These are phyloP conservation scores for Penicillium sp. DNA, from an alignment of 2,329 filamentous ascomycete genomes.

Conservation along the genomic window DNA sequence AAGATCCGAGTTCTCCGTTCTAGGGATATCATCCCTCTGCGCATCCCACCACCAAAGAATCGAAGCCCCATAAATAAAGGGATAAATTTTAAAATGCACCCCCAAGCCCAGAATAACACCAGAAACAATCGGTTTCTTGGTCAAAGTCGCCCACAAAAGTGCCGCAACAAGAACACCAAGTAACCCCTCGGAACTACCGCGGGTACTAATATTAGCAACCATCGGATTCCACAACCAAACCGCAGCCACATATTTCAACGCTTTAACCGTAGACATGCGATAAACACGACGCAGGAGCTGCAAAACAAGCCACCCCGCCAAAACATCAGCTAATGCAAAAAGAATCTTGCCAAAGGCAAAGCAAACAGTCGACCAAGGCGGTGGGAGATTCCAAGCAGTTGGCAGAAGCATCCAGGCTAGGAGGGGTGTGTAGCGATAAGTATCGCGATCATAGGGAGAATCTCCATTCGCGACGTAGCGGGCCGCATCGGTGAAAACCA, in stretches of 20 bases:
- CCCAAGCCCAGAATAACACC: constrained; percentile 77
- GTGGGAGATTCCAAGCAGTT: constrained; percentile 61
- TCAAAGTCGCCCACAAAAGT: constrained; percentile 79
- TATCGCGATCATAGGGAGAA: constrained; percentile 86
- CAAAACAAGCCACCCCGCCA: constrained; percentile 80
- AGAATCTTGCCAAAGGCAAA: constrained; percentile 84
- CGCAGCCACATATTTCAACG: constrained; percentile 72
- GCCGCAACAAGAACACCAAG: constrained; percentile 82
- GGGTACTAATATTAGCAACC: constrained; percentile 95
- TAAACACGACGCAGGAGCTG: constrained; percentile 54
- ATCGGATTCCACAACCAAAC: constrained; percentile 97
- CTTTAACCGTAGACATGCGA: constrained; percentile 57
- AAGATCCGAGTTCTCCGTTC: constrained; percentile 4
- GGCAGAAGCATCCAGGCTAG: constrained; percentile 90
- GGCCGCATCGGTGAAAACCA: constrained; percentile 95
- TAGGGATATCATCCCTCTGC: constrained; percentile 25
- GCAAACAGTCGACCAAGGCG: constrained; percentile 31
- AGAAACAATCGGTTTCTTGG: constrained; percentile 65
- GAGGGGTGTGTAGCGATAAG: constrained; percentile 94
- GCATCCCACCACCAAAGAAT: constrained; percentile 49
- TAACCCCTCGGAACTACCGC: constrained; percentile 90
- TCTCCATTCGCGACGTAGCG: constrained; percentile 70
- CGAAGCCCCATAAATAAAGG: constrained; percentile 84
- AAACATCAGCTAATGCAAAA: constrained; percentile 80
- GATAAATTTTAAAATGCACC: constrained; percentile 99